Percentiles rank a stretch among this genome's conserved stretches.
These are phyloP conservation scores for Boletus sensibilis DNA, from an alignment of 768 basidiomycete species.

Conservation along the genomic window DNA sequence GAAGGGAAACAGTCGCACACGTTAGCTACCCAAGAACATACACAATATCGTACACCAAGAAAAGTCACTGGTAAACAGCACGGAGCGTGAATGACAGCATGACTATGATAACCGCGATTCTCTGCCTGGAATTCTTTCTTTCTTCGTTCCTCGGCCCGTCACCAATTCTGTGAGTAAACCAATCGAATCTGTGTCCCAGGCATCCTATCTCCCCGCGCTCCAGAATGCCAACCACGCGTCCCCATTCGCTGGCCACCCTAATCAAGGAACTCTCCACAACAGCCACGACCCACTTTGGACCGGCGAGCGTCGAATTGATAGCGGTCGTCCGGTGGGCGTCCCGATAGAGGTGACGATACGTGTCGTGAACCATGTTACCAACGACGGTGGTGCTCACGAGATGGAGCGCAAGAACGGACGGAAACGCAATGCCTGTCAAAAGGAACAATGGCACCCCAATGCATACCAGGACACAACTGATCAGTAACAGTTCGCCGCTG, in stretches of 20 bases:
- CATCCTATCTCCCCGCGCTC: slow-evolving; percentile 40
- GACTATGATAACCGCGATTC: slow-evolving; percentile 23
- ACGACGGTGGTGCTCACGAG: slow-evolving; percentile 32
- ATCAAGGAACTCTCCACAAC: slow-evolving; percentile 51
- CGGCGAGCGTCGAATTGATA: slow-evolving; percentile 37
- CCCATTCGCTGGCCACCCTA: slow-evolving; percentile 50
- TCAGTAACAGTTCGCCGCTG: slow-evolving; percentile 45
- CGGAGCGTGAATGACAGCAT: slow-evolving; percentile 5
- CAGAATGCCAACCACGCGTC: slow-evolving; percentile 45
- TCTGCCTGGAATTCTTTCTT: slow-evolving; percentile 38
- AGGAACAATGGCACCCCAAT: slow-evolving; percentile 18
- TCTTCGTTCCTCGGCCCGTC: slow-evolving; percentile 46
- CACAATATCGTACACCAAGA: background rate
- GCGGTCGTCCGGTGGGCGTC: slow-evolving; percentile 35
- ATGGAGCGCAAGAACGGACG: slow-evolving; percentile 20
- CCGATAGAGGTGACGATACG: slow-evolving; percentile 46
- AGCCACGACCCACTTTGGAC: slow-evolving; percentile 41
- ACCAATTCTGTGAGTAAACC: slow-evolving; percentile 47
- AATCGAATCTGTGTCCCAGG: slow-evolving; percentile 51
- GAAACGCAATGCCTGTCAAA: slow-evolving; percentile 8
- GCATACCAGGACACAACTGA: slow-evolving; percentile 17
- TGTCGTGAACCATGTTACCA: slow-evolving; percentile 48
- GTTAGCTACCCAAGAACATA: background rate
- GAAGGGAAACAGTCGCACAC: too few relatives aligned
- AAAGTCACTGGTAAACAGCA: background rate